These are phyloP conservation scores for Albugo candida DNA, from an alignment of 352 stramenopile species.

Conservation along the genomic window DNA sequence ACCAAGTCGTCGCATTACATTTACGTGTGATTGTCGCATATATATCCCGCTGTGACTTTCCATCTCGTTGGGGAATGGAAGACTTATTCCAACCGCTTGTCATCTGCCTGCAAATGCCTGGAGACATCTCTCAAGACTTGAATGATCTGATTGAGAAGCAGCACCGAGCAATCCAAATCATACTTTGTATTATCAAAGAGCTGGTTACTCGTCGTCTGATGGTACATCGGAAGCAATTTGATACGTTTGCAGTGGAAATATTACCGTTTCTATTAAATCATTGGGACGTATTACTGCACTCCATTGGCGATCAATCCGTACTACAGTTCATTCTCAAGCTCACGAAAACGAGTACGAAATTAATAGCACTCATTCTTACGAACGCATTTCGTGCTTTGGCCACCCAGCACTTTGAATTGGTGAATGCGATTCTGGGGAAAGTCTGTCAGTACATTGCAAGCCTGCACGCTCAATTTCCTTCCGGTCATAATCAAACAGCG, in stretches of 20 bases:
- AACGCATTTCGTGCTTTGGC: too few relatives aligned
- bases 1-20: conserved; percentile 30
- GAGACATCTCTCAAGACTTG: conserved; percentile 4
- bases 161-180: conserved; percentile 24
- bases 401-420: too few relatives aligned
- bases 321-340: too few relatives aligned
- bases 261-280: conserved; percentile 35
- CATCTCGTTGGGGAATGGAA: conserved; percentile 35
- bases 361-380: not conserved
- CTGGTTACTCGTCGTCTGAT: conserved; percentile 54
- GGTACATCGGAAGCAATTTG: conserved; percentile 67
- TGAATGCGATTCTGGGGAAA: too few relatives aligned
- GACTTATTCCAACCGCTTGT: conserved; percentile 46
- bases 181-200: conserved; percentile 65
- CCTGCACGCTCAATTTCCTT: too few relatives aligned
- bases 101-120: conserved; percentile 17
- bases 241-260: conserved; percentile 39
- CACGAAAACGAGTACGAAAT: not conserved
- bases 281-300: conserved; percentile 14
- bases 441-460: too few relatives aligned
- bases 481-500: not conserved
- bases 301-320: too few relatives aligned
- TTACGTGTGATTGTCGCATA: conserved; percentile 37
- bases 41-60: conserved; percentile 60
- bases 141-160: conserved; percentile 7